These are phyloP conservation scores for Chytriomyces confervae DNA, from an alignment of 192 early-diverging fungal species.

Conservation along the genomic window DNA sequence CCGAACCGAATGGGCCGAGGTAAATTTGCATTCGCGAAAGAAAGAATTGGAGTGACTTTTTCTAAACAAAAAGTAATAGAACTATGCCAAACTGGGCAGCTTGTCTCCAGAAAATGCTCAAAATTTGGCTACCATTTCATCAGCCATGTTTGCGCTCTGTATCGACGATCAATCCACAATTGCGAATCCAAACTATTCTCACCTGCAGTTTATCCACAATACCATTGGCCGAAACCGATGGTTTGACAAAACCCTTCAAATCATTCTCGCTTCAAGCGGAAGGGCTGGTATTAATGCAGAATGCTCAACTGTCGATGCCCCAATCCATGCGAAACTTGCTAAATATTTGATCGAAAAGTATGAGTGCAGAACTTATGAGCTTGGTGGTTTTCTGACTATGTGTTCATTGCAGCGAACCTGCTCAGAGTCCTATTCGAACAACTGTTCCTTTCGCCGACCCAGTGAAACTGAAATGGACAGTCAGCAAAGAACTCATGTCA, in stretches of 20 bases:
- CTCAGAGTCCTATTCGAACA: neutral
- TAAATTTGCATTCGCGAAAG: neutral
- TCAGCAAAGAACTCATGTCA: conserved; percentile 59
- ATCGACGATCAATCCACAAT: conserved; percentile 79
- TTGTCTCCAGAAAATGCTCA: conserved; percentile 53
- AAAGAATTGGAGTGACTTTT: neutral
- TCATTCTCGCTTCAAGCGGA: conserved; percentile 84
- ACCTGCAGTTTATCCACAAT: conserved; percentile 80
- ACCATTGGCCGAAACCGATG: conserved; percentile 83
- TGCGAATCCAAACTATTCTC: conserved; percentile 65
- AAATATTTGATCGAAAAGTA: conserved; percentile 72
- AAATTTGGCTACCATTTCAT: conserved; percentile 69
- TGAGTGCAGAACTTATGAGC: neutral
- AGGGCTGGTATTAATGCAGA: conserved; percentile 92
- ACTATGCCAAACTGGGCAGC: conserved; percentile 30
- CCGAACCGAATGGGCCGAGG: conserved; percentile 80
- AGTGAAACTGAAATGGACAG: conserved; percentile 71
- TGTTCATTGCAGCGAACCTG: conserved; percentile 10
- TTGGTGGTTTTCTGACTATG: conserved; percentile 4
- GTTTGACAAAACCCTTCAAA: conserved; percentile 94
- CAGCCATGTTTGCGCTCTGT: conserved; percentile 86
- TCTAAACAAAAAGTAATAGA: conserved; percentile 43
- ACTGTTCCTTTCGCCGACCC: conserved; percentile 58
- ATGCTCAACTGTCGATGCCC: conserved; percentile 75
- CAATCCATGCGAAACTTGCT: conserved; percentile 76